Conservation (phyloP, 495 filamentous ascomycete genomes). For the Oleoguttula mirabilis region DNA sequence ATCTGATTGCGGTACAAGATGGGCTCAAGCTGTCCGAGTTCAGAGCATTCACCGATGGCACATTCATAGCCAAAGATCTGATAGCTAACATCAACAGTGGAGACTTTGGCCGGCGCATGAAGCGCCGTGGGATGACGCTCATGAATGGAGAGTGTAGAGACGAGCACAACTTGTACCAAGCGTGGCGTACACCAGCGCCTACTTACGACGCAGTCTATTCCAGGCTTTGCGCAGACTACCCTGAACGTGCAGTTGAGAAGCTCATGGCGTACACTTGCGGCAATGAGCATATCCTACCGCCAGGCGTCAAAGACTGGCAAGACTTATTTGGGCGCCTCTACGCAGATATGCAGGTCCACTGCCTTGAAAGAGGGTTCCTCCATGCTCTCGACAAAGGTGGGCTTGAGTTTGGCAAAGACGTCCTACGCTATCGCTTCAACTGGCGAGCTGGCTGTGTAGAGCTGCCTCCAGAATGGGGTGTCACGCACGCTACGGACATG, state of each 20-base stretch:
- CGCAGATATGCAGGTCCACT: conserved; percentile 45
- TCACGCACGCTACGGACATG: conserved; percentile 46
- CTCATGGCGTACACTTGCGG: conserved; percentile 38
- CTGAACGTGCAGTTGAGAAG: conserved; percentile 31
- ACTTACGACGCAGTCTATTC: conserved; percentile 27
- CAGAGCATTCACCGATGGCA: conserved; percentile 39
- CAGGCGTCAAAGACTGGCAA: conserved; percentile 33
- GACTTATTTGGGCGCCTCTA: conserved; percentile 47
- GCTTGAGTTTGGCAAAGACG: conserved; percentile 12
- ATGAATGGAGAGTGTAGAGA: conserved; percentile 45
- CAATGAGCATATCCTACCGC: conserved; percentile 20
- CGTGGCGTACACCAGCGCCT: conserved; percentile 31
- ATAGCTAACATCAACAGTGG: conserved; percentile 40
- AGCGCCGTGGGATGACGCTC: conserved; percentile 36
- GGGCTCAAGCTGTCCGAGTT: conserved; percentile 39
- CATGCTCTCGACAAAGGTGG: conserved; percentile 22
- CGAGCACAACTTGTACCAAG: conserved; percentile 42
- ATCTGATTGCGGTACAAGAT: conserved; percentile 33
- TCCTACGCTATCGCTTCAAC: conserved; percentile 20
- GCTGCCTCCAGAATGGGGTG: conserved; percentile 41
- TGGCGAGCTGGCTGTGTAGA: conserved; percentile 32
- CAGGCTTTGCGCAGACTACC: conserved; percentile 44
- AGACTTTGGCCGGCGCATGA: conserved; percentile 34
- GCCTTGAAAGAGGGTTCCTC: conserved; percentile 27
- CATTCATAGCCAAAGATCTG: conserved; percentile 37